These are phyloP conservation scores for Petrea volubilis DNA, from an alignment of 257 asterid species.

Conservation along the genomic window DNA sequence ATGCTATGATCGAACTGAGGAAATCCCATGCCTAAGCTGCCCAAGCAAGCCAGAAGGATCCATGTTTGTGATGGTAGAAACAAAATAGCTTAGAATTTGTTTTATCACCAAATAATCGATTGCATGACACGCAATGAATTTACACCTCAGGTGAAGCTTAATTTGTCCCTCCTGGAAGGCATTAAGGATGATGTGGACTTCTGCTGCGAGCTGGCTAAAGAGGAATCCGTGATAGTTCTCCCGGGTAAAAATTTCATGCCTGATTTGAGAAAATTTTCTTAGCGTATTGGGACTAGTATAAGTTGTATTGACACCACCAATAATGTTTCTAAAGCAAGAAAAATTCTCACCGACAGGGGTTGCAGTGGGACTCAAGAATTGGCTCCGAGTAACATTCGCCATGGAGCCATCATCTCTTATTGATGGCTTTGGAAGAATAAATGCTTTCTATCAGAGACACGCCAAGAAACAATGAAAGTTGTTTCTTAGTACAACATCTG, in stretches of 20 bases:
- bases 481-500: conserved; percentile 3
- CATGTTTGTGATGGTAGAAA: conserved; percentile 76
- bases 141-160: conserved; percentile 55
- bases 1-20: conserved; percentile 46
- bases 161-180: conserved; percentile 51
- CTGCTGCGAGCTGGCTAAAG: conserved; percentile 69
- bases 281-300: no score
- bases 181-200: conserved; percentile 73
- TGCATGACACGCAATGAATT: neutral
- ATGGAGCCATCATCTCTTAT: conserved; percentile 65
- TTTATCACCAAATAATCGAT: neutral
- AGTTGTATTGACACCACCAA: no score
- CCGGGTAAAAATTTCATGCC: conserved; percentile 52
- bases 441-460: conserved; percentile 62
- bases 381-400: conserved; percentile 76
- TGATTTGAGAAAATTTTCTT: no score
- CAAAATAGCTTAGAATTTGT: neutral
- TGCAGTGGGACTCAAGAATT: conserved; percentile 73
- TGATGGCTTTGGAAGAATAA: conserved; percentile 62
- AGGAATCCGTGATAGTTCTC: conserved; percentile 68
- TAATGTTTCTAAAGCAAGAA: neutral
- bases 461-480: conserved; percentile 57
- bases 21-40: conserved; percentile 70
- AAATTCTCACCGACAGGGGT: conserved; percentile 44
- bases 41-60: conserved; percentile 91